Evolutionary conservation across 345 rosid species (phyloP).

Genomic region (Orychophragmus violaceus): DNA sequence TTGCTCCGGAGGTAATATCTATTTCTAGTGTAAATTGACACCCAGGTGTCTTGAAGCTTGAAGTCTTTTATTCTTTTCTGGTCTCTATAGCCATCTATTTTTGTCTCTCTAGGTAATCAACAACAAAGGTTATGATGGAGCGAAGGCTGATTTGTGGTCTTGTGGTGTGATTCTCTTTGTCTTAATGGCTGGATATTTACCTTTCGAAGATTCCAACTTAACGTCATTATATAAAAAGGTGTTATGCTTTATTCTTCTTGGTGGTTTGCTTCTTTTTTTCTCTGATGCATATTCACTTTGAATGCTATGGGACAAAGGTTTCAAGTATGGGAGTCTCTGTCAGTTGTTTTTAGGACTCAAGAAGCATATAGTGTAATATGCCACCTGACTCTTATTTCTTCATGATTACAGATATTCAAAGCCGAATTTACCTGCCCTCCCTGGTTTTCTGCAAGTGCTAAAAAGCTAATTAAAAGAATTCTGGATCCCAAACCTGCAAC

Average conservation of each 20-base stretch:
- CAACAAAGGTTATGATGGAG: conserved; percentile 96
- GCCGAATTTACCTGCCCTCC: conserved; percentile 90
- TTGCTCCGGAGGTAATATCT: conserved; percentile 92
- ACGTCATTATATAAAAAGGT: conserved; percentile 82
- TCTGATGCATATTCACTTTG: not conserved
- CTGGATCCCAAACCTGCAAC: conserved; percentile 86
- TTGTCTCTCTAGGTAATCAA: conserved; percentile 63
- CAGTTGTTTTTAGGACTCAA: not conserved
- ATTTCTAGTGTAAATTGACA: conserved; percentile 11
- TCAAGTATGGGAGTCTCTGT: conserved; percentile 11
- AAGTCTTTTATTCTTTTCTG: not conserved
- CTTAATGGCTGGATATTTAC: conserved; percentile 95
- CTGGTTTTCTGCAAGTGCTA: conserved; percentile 94
- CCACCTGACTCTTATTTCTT: not conserved
- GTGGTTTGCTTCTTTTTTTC: not conserved
- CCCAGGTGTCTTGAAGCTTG: not conserved
- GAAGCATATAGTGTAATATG: not conserved
- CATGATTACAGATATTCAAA: conserved; percentile 67
- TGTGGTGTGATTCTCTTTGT: conserved; percentile 98
- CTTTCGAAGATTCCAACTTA: conserved; percentile 90
- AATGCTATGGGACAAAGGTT: not conserved
- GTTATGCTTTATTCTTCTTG: not conserved
- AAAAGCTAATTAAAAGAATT: conserved; percentile 82
- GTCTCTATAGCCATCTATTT: not conserved
- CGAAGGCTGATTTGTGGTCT: conserved; percentile 97